phyloP scores from a whole-genome alignment of 768 basidiomycete species.

The Coprinopsis marcescibilis region DNA sequence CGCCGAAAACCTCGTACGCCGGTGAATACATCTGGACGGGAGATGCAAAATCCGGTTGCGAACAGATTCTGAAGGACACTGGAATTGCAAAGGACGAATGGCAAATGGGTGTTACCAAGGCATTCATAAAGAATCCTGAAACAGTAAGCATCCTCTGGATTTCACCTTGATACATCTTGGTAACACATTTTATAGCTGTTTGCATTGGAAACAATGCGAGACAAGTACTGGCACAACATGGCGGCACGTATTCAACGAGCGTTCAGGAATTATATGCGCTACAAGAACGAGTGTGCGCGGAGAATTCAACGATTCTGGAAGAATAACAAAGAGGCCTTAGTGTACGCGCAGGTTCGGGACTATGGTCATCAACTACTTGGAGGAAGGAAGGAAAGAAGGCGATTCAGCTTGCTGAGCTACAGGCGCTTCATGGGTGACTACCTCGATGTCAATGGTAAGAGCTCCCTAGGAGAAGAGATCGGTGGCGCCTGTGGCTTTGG shows the following conservation, averaged over 20 bases:
- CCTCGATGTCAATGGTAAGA: slow-evolving; percentile 81
- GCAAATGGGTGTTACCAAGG: slow-evolving; percentile 99
- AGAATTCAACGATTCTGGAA: slow-evolving; percentile 99
- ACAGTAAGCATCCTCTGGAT: slow-evolving; percentile 54
- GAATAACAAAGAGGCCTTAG: slow-evolving; percentile 92
- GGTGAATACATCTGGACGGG: slow-evolving; percentile 98
- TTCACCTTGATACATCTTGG: slow-evolving; percentile 2
- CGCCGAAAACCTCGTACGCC: slow-evolving; percentile 93
- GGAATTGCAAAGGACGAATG: slow-evolving; percentile 96
- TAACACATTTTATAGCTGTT: slow-evolving; percentile 61
- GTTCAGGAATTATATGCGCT: slow-evolving; percentile 92
- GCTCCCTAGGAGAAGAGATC: slow-evolving; percentile 71
- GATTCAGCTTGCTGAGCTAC: slow-evolving; percentile 92
- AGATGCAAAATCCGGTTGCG: slow-evolving; percentile 85
- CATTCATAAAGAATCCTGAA: slow-evolving; percentile 99
- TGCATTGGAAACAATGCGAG: slow-evolving; percentile 97
- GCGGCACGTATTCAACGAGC: slow-evolving; percentile 93
- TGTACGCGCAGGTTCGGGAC: slow-evolving; percentile 86
- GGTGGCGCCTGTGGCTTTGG: slow-evolving; percentile 66
- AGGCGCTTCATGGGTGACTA: slow-evolving; percentile 96
- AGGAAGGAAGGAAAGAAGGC: slow-evolving; percentile 85
- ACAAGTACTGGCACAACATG: slow-evolving; percentile 99
- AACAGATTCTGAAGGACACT: slow-evolving; percentile 88
- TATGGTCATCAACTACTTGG: slow-evolving; percentile 92
- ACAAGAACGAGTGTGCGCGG: slow-evolving; percentile 90